A percentile compares a stretch with the other conserved stretches of the same genome.
Evolutionary conservation across 768 basidiomycete genomes (phyloP).

Genomic region (Boletus pseudo-olivaceus): DNA sequence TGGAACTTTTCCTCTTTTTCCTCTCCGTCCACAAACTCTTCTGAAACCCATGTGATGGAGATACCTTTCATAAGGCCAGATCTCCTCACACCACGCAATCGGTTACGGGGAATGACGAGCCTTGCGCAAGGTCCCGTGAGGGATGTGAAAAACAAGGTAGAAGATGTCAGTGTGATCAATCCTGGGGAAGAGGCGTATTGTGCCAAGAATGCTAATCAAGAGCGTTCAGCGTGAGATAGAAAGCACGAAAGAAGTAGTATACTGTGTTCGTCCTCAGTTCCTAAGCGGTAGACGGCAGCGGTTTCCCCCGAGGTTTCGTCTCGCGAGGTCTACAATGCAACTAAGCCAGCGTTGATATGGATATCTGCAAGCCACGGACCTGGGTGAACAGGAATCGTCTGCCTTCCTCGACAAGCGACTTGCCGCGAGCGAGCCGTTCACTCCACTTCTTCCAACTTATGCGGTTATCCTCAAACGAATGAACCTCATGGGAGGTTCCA

Average conservation of each 20-base stretch:
- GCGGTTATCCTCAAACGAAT: slow-evolving; percentile 11
- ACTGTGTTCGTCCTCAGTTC: slow-evolving; percentile 34
- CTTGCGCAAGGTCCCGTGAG: slow-evolving; percentile 45
- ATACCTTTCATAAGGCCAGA: slow-evolving; percentile 52
- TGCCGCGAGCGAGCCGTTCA: slow-evolving; percentile 43
- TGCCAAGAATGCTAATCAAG: slow-evolving; percentile 52
- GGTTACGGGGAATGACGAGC: slow-evolving; percentile 42
- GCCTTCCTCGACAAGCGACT: slow-evolving; percentile 40
- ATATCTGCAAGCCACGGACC: slow-evolving; percentile 31
- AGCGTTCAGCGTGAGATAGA: background rate
- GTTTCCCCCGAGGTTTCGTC: slow-evolving; percentile 2
- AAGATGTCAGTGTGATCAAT: slow-evolving; percentile 53
- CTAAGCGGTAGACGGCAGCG: background rate
- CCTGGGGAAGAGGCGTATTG: slow-evolving; percentile 55
- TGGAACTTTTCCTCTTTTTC: slow-evolving; percentile 52
- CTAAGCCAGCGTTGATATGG: background rate
- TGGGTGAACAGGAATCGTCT: slow-evolving; percentile 37
- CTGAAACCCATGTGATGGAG: slow-evolving; percentile 41
- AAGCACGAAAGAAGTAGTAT: slow-evolving; percentile 7
- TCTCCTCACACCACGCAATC: slow-evolving; percentile 57
- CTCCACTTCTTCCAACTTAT: slow-evolving; percentile 61
- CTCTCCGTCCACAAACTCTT: slow-evolving; percentile 23
- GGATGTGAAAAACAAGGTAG: slow-evolving; percentile 52
- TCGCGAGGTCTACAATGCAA: slow-evolving; percentile 7
- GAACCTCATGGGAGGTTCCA: background rate